phyloP scores from a whole-genome alignment of 2,329 filamentous ascomycete genomes.

The Fusarium succisae region DNA sequence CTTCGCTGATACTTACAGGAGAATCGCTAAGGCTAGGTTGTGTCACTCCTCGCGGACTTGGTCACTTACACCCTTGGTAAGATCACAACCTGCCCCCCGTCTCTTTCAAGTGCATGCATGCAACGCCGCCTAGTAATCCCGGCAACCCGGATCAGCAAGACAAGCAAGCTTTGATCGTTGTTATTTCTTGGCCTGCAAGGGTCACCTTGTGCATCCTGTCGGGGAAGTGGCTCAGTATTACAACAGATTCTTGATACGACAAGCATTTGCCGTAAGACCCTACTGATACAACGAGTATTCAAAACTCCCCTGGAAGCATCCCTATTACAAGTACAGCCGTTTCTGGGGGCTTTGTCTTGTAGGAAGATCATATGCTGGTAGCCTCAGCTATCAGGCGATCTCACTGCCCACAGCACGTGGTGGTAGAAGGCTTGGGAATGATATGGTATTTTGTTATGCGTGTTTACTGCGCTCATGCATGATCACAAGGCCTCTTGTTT shows the following conservation, averaged over 20 bases:
- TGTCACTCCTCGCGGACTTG: background rate
- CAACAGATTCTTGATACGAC: background rate
- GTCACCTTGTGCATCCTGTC: background rate
- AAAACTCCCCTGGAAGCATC: no score
- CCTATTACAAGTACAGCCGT: background rate
- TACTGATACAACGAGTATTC: background rate
- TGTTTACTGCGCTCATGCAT: background rate
- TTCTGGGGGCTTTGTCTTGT: background rate
- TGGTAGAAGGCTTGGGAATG: background rate
- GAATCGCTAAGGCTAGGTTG: background rate
- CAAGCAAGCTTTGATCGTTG: background rate
- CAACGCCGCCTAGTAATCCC: background rate
- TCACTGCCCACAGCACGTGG: background rate
- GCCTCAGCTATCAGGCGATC: background rate
- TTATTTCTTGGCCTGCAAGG: conserved; percentile 7
- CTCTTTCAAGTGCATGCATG: background rate
- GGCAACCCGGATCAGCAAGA: background rate
- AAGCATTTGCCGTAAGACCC: background rate
- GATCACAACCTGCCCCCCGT: background rate
- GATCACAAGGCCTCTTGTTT: background rate
- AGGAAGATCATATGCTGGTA: background rate
- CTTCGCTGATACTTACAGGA: background rate
- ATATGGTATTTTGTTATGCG: background rate
- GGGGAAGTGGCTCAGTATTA: background rate
- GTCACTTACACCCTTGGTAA: background rate